Conservation (phyloP, 495 filamentous ascomycete genomes). For the Filosporella fistucella region DNA sequence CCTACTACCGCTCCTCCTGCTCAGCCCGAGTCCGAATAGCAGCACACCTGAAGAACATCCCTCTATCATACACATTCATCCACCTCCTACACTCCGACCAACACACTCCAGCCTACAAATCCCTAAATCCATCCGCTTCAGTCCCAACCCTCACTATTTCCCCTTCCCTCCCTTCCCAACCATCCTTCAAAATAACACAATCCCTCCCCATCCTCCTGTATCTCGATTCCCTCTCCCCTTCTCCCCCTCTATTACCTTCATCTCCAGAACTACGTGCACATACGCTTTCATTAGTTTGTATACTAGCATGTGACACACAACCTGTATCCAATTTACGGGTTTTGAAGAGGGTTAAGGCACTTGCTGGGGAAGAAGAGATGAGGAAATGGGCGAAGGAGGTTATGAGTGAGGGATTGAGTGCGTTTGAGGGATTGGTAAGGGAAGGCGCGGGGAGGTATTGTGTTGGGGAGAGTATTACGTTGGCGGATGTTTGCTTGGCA, state of each 20-base stretch:
- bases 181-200: slow-evolving; percentile 38
- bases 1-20: slow-evolving; percentile 53
- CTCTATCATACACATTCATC: slow-evolving; percentile 32
- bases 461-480: slow-evolving; percentile 43
- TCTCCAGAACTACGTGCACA: slow-evolving; percentile 25
- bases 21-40: slow-evolving; percentile 50
- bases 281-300: slow-evolving; percentile 37
- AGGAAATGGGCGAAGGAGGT: slow-evolving; percentile 10
- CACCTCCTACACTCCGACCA: slow-evolving; percentile 44
- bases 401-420: slow-evolving; percentile 30
- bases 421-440: slow-evolving; percentile 37
- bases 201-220: slow-evolving; percentile 50
- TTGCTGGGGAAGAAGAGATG: slow-evolving; percentile 24
- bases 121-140: slow-evolving; percentile 42
- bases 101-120: slow-evolving; percentile 25
- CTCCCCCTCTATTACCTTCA: slow-evolving; percentile 32
- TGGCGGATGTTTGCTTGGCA: slow-evolving; percentile 49
- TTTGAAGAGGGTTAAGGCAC: slow-evolving; percentile 34
- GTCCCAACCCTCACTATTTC: slow-evolving; percentile 46
- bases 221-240: slow-evolving; percentile 42
- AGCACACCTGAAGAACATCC: slow-evolving; percentile 39
- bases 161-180: not conserved
- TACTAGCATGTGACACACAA: slow-evolving; percentile 46
- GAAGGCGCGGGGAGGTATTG: slow-evolving; percentile 38
- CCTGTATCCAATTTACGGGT: slow-evolving; percentile 46